These are phyloP conservation scores for Alternaria triticina DNA, from an alignment of 2,329 filamentous ascomycete species.

Conservation along the genomic window DNA sequence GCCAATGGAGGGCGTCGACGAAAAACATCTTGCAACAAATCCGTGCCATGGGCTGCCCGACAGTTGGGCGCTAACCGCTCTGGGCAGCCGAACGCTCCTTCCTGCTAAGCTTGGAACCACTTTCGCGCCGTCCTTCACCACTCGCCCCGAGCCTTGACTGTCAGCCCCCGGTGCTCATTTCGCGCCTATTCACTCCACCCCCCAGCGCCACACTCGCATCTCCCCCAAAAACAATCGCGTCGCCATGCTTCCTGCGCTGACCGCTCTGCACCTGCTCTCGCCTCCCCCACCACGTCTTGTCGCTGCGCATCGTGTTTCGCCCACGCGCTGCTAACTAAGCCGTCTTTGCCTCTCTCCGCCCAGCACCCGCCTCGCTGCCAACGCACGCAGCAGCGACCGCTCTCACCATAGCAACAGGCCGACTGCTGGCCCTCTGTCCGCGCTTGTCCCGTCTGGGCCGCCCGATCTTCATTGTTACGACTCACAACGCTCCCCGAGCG, in stretches of 20 bases:
- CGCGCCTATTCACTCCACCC: conserved; percentile 26
- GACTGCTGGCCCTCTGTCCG: conserved; percentile 37
- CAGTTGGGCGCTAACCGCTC: conserved; percentile 6
- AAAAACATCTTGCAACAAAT: conserved; percentile 24
- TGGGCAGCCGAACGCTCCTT: conserved; percentile 27
- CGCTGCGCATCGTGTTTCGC: conserved; percentile 19
- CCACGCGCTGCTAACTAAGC: conserved; percentile 10
- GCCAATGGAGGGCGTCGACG: conserved; percentile 15
- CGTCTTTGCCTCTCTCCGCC: conserved; percentile 22
- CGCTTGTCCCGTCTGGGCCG: conserved; percentile 38
- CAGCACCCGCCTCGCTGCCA: conserved; percentile 35
- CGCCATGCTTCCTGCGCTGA: conserved; percentile 29
- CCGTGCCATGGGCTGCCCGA: conserved; percentile 16
- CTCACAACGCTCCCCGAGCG: conserved; percentile 34
- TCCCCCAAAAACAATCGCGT: conserved; percentile 17
- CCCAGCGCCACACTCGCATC: conserved; percentile 21
- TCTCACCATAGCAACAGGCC: conserved; percentile 49
- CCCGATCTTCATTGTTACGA: conserved; percentile 45
- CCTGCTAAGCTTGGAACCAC: conserved; percentile 19
- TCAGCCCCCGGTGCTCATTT: conserved; percentile 40
- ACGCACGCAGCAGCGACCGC: conserved; percentile 47
- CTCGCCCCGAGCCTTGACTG: conserved; percentile 31
- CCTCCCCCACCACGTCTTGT: conserved; percentile 14
- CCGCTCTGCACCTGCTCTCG: conserved; percentile 15
- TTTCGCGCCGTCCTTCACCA: conserved; percentile 31